Conservation (phyloP, 768 basidiomycete genomes). For the Stropharia rugosoannulata region DNA sequence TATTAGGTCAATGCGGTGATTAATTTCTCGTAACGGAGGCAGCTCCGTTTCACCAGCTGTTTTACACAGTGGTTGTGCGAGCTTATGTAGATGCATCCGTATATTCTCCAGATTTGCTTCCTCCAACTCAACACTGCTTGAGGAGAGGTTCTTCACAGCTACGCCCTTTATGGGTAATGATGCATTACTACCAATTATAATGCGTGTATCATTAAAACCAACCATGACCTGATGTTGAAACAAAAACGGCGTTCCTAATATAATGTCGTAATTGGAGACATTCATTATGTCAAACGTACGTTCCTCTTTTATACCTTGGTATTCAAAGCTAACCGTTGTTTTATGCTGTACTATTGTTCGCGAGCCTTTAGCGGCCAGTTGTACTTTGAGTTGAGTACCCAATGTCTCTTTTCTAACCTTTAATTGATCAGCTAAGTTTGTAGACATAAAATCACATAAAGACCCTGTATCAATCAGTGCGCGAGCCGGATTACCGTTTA, state of each 20-base stretch:
- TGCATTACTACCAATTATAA: constrained; percentile 23
- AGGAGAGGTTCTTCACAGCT: constrained; percentile 6
- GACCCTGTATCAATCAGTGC: constrained; percentile 37
- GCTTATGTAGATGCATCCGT: not conserved
- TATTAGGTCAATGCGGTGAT: constrained; percentile 40
- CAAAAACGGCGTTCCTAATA: constrained; percentile 39
- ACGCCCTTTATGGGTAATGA: constrained; percentile 18
- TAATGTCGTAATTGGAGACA: constrained; percentile 36
- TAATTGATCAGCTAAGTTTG: constrained; percentile 33
- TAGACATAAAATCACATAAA: constrained; percentile 37
- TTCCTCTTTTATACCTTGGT: constrained; percentile 27
- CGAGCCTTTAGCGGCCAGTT: constrained; percentile 38
- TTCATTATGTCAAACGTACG: constrained; percentile 36
- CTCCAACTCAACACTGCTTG: constrained; percentile 3
- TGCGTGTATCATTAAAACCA: constrained; percentile 23
- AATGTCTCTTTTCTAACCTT: constrained; percentile 19
- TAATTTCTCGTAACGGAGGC: constrained; percentile 35
- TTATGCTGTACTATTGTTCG: constrained; percentile 29
- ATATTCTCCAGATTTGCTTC: constrained; percentile 13
- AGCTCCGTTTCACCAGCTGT: constrained; percentile 22
- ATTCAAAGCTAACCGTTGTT: constrained; percentile 22
- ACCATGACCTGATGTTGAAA: constrained; percentile 26
- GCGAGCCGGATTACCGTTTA: constrained; percentile 27
- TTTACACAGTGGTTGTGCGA: constrained; percentile 22
- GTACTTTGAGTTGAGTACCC: constrained; percentile 28